A percentile compares a stretch with the other conserved stretches of the same genome.
Evolutionary conservation across 768 basidiomycete species (phyloP).

Genomic region (Naganishia randhawae): DNA sequence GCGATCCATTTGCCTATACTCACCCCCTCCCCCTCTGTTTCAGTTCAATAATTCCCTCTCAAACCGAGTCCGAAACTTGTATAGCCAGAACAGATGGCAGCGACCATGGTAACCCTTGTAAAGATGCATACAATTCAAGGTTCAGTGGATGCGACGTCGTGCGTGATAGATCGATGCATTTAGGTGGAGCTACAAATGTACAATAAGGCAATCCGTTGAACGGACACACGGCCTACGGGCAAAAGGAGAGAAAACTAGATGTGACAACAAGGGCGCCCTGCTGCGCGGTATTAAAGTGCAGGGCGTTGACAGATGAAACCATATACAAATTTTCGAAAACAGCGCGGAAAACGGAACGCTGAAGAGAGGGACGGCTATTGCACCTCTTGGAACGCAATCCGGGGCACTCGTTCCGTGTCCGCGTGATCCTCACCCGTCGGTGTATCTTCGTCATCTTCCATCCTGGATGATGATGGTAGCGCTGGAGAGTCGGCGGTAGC

Average conservation of each 20-base stretch:
- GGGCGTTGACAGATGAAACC: background rate
- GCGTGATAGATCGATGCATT: background rate
- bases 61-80: background rate
- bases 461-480: background rate
- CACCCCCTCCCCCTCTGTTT: background rate
- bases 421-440: background rate
- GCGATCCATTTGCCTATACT: background rate
- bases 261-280: constrained; percentile 10
- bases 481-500: background rate
- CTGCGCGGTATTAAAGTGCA: background rate
- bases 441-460: background rate
- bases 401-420: background rate
- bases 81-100: constrained; percentile 1
- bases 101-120: background rate
- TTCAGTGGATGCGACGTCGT: background rate
- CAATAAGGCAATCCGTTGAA: background rate
- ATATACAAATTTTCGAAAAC: constrained; percentile 6
- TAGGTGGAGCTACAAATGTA: background rate
- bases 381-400: constrained; percentile 8
- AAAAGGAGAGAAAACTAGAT: background rate
- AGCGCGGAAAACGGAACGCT: background rate
- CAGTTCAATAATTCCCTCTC: background rate
- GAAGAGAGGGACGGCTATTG: background rate
- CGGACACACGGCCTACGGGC: background rate
- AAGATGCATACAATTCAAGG: background rate